These are phyloP conservation scores for Diaporthe citrichinensis DNA, from an alignment of 2,329 filamentous ascomycete genomes.

Conservation along the genomic window DNA sequence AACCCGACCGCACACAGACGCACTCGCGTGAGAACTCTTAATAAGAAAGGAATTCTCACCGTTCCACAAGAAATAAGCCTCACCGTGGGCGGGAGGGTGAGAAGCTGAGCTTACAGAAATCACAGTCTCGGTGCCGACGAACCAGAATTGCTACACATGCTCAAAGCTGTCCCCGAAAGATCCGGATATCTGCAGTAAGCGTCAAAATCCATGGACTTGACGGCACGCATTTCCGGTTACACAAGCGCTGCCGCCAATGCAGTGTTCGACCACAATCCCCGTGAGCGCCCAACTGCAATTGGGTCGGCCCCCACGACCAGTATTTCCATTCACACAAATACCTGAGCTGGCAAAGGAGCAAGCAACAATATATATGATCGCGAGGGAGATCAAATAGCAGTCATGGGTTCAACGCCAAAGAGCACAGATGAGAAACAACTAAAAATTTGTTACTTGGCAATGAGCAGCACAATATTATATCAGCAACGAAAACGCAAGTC, in stretches of 20 bases:
- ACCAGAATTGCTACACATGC: neutral
- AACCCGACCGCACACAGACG: too few species aligned
- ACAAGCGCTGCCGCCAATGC: neutral
- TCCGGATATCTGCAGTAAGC: neutral
- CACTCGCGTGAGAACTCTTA: neutral
- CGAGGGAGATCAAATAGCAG: neutral
- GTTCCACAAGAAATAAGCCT: slow-evolving; percentile 5
- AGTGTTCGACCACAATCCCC: too few species aligned
- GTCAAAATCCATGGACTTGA: neutral
- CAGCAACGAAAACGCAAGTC: neutral
- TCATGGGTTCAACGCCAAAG: neutral
- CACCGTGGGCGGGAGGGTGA: neutral
- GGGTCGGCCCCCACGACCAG: neutral
- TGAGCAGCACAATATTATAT: neutral
- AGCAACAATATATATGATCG: neutral
- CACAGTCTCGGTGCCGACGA: neutral
- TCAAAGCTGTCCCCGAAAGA: neutral
- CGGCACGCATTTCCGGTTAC: neutral
- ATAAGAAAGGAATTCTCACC: slow-evolving; percentile 12
- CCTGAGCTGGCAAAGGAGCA: too few species aligned
- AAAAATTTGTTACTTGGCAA: neutral
- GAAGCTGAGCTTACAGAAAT: neutral
- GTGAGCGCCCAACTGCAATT: neutral
- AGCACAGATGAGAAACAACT: neutral
- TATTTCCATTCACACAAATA: neutral